Conservation (phyloP, 2,329 filamentous ascomycete genomes). For the Endocalyx cinctus region DNA sequence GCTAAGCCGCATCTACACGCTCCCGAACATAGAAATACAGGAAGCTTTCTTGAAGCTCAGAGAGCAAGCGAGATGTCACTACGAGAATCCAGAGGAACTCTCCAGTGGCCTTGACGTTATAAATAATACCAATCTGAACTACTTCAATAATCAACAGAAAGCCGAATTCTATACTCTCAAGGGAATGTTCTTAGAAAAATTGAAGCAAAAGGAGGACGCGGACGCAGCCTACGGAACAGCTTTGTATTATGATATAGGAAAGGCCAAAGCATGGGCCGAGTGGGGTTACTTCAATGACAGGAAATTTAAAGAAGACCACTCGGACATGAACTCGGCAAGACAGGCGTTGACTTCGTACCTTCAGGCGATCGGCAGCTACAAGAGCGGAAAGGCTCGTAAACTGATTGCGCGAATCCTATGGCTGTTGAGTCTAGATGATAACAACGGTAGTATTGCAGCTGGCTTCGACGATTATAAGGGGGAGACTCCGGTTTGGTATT, state of each 20-base stretch:
- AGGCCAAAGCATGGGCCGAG: conserved; percentile 97
- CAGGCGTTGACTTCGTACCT: conserved; percentile 95
- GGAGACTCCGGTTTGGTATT: conserved; percentile 97
- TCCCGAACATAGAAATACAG: conserved; percentile 99
- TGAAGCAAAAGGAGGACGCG: conserved; percentile 84
- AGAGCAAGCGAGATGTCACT: conserved; percentile 99
- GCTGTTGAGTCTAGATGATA: conserved; percentile 89
- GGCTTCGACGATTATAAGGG: conserved; percentile 97
- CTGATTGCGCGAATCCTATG: conserved; percentile 89
- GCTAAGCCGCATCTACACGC: conserved; percentile 93
- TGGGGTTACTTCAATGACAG: conserved; percentile 98
- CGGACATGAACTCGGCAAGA: conserved; percentile 75
- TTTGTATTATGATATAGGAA: conserved; percentile 89
- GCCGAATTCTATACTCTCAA: conserved; percentile 99
- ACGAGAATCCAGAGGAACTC: conserved; percentile 90
- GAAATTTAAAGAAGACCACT: conserved; percentile 86
- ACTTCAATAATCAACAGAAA: conserved; percentile 94
- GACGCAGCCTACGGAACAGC: conserved; percentile 93
- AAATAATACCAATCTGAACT: conserved; percentile 98
- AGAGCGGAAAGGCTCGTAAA: conserved; percentile 94
- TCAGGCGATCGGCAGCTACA: conserved; percentile 93
- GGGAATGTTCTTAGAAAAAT: conserved; percentile 97
- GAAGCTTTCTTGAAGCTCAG: conserved; percentile 96
- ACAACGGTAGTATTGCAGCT: conserved; percentile 73
- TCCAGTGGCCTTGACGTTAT: conserved; percentile 94